Conservation (phyloP, 768 basidiomycete species). For the Hydnomerulius pinastri region DNA sequence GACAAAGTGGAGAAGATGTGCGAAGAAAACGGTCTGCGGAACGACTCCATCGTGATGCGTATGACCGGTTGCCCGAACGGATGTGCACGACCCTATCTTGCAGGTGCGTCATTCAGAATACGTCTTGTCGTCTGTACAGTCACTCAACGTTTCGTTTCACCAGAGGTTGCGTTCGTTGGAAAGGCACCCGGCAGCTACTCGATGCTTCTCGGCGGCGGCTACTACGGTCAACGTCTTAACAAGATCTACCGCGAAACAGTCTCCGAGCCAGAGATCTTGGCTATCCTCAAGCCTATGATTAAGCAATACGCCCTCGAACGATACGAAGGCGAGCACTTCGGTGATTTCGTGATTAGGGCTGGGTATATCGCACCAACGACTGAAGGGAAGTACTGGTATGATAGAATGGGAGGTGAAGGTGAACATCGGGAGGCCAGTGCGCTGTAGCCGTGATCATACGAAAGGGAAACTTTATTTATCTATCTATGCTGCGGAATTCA, state of each 20-base stretch:
- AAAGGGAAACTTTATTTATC: not conserved
- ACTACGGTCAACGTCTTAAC: constrained; percentile 91
- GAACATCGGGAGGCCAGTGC: constrained; percentile 41
- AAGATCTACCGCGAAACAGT: constrained; percentile 94
- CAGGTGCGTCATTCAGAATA: constrained; percentile 47
- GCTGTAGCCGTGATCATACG: constrained; percentile 2
- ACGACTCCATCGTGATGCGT: constrained; percentile 96
- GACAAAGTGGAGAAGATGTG: constrained; percentile 95
- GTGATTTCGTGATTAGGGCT: constrained; percentile 91
- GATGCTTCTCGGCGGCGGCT: constrained; percentile 96
- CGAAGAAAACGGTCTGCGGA: constrained; percentile 89
- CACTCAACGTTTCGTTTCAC: not conserved
- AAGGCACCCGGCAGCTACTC: constrained; percentile 91
- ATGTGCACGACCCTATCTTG: constrained; percentile 91
- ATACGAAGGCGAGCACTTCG: constrained; percentile 86
- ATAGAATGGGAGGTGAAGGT: constrained; percentile 79
- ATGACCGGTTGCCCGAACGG: constrained; percentile 98
- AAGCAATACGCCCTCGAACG: constrained; percentile 89
- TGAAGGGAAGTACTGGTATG: constrained; percentile 86
- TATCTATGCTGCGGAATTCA: too few relatives aligned
- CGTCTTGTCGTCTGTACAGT: not conserved
- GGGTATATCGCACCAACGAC: constrained; percentile 89
- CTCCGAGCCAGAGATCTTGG: constrained; percentile 88
- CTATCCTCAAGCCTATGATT: constrained; percentile 91
- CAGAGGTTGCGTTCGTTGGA: constrained; percentile 95